phyloP scores from a whole-genome alignment of 352 stramenopile genomes.

The Thalassiosira delicatula region DNA sequence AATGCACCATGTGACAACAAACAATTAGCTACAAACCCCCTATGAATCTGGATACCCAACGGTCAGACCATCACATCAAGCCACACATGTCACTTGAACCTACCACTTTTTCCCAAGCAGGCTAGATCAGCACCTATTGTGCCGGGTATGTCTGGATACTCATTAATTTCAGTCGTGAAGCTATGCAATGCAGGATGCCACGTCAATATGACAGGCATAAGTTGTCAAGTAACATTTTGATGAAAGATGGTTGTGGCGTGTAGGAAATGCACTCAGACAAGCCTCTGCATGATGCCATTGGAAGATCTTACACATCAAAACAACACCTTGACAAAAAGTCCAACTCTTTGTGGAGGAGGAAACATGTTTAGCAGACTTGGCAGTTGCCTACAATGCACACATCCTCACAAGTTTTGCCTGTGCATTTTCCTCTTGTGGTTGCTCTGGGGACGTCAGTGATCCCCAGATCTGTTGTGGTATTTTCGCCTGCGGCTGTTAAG shows the following conservation, averaged over 20 bases:
- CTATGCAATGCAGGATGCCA: slow-evolving; percentile 1
- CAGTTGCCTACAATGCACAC: too few species aligned
- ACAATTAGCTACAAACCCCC: background rate
- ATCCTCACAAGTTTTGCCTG: too few species aligned
- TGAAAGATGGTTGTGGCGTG: background rate
- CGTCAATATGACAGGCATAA: background rate
- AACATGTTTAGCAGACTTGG: too few species aligned
- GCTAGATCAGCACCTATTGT: background rate
- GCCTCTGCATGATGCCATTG: background rate
- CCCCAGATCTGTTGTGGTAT: too few species aligned
- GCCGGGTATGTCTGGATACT: background rate
- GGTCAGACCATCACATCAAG: background rate
- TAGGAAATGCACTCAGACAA: background rate
- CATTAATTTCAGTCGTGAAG: background rate
- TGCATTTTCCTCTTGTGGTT: too few species aligned
- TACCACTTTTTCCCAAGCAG: background rate
- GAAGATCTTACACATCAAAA: too few species aligned
- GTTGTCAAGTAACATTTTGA: background rate
- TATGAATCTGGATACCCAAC: background rate
- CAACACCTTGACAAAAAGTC: too few species aligned
- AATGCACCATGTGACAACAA: background rate
- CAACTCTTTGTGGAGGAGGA: too few species aligned
- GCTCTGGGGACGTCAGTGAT: too few species aligned
- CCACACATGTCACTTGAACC: background rate
- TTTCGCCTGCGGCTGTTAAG: too few species aligned